These are phyloP conservation scores for Sicyos edulis DNA, from an alignment of 306 rosid species.

Conservation along the genomic window DNA sequence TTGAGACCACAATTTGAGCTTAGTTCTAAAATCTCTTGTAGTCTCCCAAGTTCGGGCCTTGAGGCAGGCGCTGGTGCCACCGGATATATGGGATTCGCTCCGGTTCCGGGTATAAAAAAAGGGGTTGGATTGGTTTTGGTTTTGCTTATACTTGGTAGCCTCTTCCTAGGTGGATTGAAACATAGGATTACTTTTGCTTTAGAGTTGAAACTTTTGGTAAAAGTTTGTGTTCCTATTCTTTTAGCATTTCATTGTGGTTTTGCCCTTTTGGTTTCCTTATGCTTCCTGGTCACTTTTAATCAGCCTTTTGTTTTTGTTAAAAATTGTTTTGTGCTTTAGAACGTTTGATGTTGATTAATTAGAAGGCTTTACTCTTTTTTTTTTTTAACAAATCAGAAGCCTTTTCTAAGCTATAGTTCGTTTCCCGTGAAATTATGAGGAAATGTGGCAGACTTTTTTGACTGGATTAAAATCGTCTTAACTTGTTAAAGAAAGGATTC, in stretches of 20 bases:
- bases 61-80: no score
- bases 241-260: background rate
- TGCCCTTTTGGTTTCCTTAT: background rate
- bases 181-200: background rate
- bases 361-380: background rate
- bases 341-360: background rate
- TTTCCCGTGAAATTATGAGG: background rate
- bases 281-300: background rate
- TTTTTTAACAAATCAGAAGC: no score
- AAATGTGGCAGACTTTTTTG: background rate
- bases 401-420: constrained; percentile 10
- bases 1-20: no score
- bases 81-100: no score
- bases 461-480: background rate
- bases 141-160: background rate
- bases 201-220: background rate
- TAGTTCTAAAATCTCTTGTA: no score
- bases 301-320: background rate
- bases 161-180: background rate
- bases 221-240: background rate
- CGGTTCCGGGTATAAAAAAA: no score
- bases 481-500: background rate
- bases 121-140: background rate
- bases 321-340: background rate
- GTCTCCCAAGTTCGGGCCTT: no score